Evolutionary conservation across 306 rosid genomes (phyloP), one percentile per base, ranked within the genome.

Genomic region (Crataegus laevigata): DNA sequence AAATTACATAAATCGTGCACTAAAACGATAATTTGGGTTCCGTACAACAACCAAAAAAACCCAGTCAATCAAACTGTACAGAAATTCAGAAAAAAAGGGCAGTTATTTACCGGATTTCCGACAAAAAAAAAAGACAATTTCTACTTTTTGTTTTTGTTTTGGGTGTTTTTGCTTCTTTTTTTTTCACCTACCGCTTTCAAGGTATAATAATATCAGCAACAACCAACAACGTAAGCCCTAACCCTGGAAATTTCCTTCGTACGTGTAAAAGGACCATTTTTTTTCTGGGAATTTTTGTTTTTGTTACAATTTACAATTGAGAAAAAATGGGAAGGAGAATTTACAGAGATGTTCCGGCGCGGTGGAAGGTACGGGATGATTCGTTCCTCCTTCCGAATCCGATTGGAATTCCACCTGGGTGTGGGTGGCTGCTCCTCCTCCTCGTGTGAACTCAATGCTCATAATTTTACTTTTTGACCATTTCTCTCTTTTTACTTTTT

Each of bases 111-210:
- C 71, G 52, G 70, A 79, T 85, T 80, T 77, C 78, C 77, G 79
- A 83, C 84, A 79, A 69, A 15, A 64, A 73, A 78, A 71, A 47
- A 15, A 36, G 42, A 34, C 40, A 36, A 36, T 52, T 8, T 69
- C 30, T 78, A 3, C 11, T 15, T 5, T 7, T 15, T 19, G 7
- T 17, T 25, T 58, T 75, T 4, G 72, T 43, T 78, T 8, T 1
- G 3, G 25, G 6, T n/a, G 45, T 3, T 42, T 7, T 24, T 11
- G 14, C 28, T 11, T 6, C 24, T 67, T 34, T 4, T 21, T 32
- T 50, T 8, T 43, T 70, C 80, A 88, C 84, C 88, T 13, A 82
- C 87, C 75, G 14, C 8, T 69, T 74, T 77, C 29, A 80, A 76
- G 36, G 69, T 60, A 76, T 42, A 71, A 81, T 81, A 64, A 81